Base-by-base conservation (phyloP, 2,329 filamentous ascomycete genomes). In the Diaporthe ampelina region DNA sequence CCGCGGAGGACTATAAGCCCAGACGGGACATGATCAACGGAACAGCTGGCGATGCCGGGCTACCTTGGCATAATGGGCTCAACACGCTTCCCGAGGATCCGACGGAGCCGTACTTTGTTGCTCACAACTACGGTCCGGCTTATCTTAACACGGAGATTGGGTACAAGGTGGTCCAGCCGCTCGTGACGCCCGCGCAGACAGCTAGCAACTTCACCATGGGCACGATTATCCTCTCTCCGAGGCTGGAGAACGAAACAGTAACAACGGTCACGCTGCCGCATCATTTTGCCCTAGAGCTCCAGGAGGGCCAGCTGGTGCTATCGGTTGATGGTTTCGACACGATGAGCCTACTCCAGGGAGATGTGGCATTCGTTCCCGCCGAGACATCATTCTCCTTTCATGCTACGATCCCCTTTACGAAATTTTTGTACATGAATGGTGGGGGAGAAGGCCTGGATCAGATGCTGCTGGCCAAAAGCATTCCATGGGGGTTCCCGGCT, bases 141-240 rank as follows among this genome's bases (percentile, higher is more conserved):
- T 63, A 63, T n/a, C 58, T 63, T 7, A 63, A 63, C 24, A 63
- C 58, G 10, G 58, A 63, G 4, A 19, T 45, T 4, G 58, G 58
- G 9, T 63, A 63, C 4, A 63, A 63, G 37, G 58, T 63, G 1
- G 37, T 63, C 37, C 58, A 63, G 58, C 58, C 58, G 15, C 58
- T 63, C 17, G 24, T 63, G 8, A 63, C 58, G 4, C 58, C 58
- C 17, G 24, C 58, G 37, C 58, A 63, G 58, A 45, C 58, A 9
- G 58, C 17, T 9, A 37, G 58, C 3, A 63, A 63, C 37, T 63
- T 63, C 21, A 63, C 37, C 58, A 45, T 63, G 58, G 58, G 58
- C 24, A 63, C 58, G 6, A 29, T 63, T 6, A 63, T 63, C 6
- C 58, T 63, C 1, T 63, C 58, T 5, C 37, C 58, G 1, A 63